A percentile compares a stretch with the other conserved stretches of the same genome.
Conservation (phyloP, 305 asterid species). For the Striga hermonthica region DNA sequence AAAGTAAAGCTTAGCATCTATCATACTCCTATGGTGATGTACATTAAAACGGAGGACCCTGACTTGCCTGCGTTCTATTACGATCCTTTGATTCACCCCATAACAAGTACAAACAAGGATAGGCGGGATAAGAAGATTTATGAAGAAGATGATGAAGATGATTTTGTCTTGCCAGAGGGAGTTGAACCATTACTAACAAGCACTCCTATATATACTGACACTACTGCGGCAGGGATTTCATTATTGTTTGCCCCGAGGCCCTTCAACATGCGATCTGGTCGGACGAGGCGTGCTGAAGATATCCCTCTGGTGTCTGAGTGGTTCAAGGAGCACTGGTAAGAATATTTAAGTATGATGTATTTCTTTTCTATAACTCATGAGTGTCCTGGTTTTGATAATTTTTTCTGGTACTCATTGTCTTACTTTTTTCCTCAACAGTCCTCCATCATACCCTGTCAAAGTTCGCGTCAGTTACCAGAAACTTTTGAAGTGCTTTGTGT, state of each 20-base stretch:
- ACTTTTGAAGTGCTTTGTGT: conserved; percentile 89
- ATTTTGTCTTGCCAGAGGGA: conserved; percentile 82
- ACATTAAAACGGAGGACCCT: conserved; percentile 98
- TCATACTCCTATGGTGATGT: conserved; percentile 98
- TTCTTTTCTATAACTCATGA: conserved; percentile 5
- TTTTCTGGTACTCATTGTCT: not conserved
- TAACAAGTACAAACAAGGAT: conserved; percentile 75
- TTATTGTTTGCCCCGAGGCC: conserved; percentile 98
- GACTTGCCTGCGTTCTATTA: conserved; percentile 97
- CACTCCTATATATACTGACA: conserved; percentile 86
- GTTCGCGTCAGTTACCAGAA: conserved; percentile 99
- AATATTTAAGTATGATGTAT: not conserved
- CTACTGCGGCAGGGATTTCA: conserved; percentile 97
- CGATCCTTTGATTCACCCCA: conserved; percentile 95
- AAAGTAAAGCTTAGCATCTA: conserved; percentile 88
- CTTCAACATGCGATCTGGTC: conserved; percentile 97
- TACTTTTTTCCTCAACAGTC: conserved; percentile 45
- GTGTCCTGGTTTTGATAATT: not conserved
- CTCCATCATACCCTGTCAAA: conserved; percentile 98
- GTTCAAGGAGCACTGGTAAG: conserved; percentile 98
- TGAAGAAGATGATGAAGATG: conserved; percentile 89
- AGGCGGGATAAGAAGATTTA: conserved; percentile 63
- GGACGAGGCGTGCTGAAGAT: conserved; percentile 98
- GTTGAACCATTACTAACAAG: conserved; percentile 71
- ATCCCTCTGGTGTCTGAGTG: conserved; percentile 99